Conservation (phyloP, 257 asterid genomes). For the Plantago major region DNA sequence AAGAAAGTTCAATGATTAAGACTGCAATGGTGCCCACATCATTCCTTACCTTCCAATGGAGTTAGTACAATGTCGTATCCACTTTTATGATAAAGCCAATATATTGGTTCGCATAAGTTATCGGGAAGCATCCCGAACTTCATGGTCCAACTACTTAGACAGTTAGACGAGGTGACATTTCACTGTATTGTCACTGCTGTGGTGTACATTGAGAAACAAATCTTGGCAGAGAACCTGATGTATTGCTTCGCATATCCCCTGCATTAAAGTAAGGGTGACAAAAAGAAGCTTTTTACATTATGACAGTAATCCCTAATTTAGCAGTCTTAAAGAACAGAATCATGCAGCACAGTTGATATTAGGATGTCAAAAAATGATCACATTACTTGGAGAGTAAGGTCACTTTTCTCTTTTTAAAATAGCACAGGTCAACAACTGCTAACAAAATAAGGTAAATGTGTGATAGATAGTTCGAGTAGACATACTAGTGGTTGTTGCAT, state of each 20-base stretch:
- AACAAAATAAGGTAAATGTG: not conserved
- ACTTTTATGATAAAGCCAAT: too few species aligned
- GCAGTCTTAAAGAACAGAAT: not conserved
- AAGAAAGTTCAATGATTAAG: too few species aligned
- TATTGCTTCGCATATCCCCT: too few species aligned
- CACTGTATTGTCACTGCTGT: slow-evolving; percentile 1
- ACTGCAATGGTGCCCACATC: too few species aligned
- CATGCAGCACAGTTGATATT: too few species aligned
- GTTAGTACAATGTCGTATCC: too few species aligned
- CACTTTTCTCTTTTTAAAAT: not conserved
- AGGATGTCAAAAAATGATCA: too few species aligned
- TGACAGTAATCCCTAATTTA: not conserved
- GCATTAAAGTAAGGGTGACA: not conserved
- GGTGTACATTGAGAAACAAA: not conserved
- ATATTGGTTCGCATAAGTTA: too few species aligned
- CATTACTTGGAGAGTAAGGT: too few species aligned
- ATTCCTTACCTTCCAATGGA: too few species aligned
- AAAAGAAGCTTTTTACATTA: not conserved
- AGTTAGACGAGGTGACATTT: not conserved
- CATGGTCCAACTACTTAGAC: not conserved
- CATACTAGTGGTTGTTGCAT: not conserved
- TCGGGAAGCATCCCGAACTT: too few species aligned
- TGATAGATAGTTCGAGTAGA: not conserved
- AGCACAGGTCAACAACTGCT: not conserved
- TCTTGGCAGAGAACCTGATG: not conserved